phyloP scores from a whole-genome alignment of 1,284 basidiomycete genomes.

The Microbotryum scabiosae region DNA sequence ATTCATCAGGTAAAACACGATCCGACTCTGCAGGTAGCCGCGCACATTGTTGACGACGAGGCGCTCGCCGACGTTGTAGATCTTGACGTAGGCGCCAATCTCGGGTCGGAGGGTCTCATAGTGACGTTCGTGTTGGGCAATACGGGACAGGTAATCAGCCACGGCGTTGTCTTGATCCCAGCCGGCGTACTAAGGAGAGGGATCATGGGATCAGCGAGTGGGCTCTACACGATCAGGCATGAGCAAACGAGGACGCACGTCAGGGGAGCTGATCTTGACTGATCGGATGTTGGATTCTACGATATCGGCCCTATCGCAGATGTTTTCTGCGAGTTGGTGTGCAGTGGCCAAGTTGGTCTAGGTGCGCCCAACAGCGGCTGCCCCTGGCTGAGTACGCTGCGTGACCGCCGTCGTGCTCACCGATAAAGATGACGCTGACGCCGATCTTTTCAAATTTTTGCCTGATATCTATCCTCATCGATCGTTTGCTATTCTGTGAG shows the following conservation, averaged over 20 bases:
- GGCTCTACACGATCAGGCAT: no score
- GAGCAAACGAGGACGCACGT: conserved; percentile 52
- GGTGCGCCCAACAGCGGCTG: no score
- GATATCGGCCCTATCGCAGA: conserved; percentile 61
- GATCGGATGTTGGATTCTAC: conserved; percentile 89
- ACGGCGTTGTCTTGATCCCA: conserved; percentile 91
- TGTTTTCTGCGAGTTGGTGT: conserved; percentile 36
- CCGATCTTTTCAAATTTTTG: conserved; percentile 75
- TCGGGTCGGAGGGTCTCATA: conserved; percentile 71
- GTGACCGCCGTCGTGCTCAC: no score
- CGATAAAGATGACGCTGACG: conserved; percentile 76
- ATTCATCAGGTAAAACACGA: conserved; percentile 58
- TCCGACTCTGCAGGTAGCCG: conserved; percentile 75
- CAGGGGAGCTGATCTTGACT: conserved; percentile 96
- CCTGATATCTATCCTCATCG: conserved; percentile 59
- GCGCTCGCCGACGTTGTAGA: conserved; percentile 91
- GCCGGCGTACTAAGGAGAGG: conserved; percentile 60
- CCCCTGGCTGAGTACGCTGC: no score
- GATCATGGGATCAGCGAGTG: no score
- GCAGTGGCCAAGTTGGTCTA: not conserved
- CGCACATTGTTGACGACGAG: conserved; percentile 79
- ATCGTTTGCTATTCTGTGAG: conserved; percentile 59
- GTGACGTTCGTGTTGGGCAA: conserved; percentile 72
- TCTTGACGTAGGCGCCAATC: conserved; percentile 84
- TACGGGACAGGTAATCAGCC: conserved; percentile 82